Evolutionary conservation across 129 eudicot genomes (phyloP).

Genomic region (Glebionis coronaria): DNA sequence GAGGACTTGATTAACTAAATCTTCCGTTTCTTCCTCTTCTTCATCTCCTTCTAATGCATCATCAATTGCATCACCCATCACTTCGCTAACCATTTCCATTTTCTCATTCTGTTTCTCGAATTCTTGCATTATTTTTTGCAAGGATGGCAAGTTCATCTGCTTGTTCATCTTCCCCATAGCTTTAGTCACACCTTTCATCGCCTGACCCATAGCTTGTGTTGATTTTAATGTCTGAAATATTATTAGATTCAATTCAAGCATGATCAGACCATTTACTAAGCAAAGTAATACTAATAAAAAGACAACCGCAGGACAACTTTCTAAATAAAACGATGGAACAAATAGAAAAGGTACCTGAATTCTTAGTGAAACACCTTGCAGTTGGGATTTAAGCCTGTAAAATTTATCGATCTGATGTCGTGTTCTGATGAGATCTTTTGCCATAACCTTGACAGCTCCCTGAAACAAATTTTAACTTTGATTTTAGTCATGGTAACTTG

Average conservation of each 20-base stretch:
- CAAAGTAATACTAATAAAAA: background rate
- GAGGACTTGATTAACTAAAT: constrained; percentile 85
- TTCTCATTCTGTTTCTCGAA: constrained; percentile 95
- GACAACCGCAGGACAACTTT: background rate
- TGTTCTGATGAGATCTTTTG: constrained; percentile 94
- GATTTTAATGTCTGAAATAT: constrained; percentile 74
- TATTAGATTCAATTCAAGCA: background rate
- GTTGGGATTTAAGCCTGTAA: constrained; percentile 89
- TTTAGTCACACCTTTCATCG: constrained; percentile 98
- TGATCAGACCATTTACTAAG: background rate
- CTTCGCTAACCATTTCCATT: constrained; percentile 86
- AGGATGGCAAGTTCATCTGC: constrained; percentile 89
- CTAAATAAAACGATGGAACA: background rate
- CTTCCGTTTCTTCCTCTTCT: constrained; percentile 95
- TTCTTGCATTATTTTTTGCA: constrained; percentile 93
- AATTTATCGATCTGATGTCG: constrained; percentile 87
- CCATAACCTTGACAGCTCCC: constrained; percentile 98
- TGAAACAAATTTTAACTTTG: constrained; percentile 3
- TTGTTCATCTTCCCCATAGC: constrained; percentile 99
- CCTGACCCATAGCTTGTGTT: constrained; percentile 99
- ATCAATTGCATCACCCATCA: constrained; percentile 97
- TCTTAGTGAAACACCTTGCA: constrained; percentile 90
- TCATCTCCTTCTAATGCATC: constrained; percentile 98
- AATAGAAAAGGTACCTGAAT: constrained; percentile 52
- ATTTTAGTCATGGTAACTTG: background rate